Base-by-base conservation (phyloP, 768 basidiomycete species). In the Sistotremastrum niveocremeum region DNA sequence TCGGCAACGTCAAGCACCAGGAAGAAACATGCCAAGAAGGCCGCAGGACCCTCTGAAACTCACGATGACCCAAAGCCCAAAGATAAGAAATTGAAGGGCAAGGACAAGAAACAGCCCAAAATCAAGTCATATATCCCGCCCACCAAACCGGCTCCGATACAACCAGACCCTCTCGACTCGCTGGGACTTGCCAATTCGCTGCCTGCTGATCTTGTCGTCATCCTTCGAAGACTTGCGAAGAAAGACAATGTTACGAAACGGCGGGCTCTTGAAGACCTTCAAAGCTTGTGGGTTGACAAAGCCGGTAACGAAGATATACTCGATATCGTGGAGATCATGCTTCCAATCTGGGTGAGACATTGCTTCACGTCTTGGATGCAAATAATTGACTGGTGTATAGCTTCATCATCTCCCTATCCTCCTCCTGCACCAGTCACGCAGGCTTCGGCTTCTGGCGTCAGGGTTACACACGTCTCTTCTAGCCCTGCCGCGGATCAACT, bases 11-110 rank as follows among this genome's bases (percentile, higher is more conserved):
- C 86, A 1, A 87, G 67, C 4, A 97, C 93, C 6, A 77, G 91
- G 49, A 95, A 94, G 70, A 98, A 95, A 62, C 87, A 94, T 59
- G 84, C 84, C 10, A 77, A 82, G 49, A 91, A 84, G 57, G 72
- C 77, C 1, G 68, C 68, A 10, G 67, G 38, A 29, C 62, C 54
- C n/a, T 55, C 56, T 12, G 50, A 46, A n/a, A 46, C 51, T n/a
- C 57, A 57, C 33, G 62, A 39, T 45, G 56, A 48, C 12, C 54
- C 20, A 41, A 60, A 68, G 47, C 62, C 66, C 44, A 79, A 71
- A 64, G 69, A 67, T 39, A 70, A 72, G 51, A 75, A 68, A 56
- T 67, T 59, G 44, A 71, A 73, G 55, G 73, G 61, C 30, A 64
- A 76, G 42, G 62, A 65, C 38, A 66, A 69, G 35, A 79, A 79